Conservation (phyloP, 371 early-diverging fungal species). For the Smittium mucronatum region DNA sequence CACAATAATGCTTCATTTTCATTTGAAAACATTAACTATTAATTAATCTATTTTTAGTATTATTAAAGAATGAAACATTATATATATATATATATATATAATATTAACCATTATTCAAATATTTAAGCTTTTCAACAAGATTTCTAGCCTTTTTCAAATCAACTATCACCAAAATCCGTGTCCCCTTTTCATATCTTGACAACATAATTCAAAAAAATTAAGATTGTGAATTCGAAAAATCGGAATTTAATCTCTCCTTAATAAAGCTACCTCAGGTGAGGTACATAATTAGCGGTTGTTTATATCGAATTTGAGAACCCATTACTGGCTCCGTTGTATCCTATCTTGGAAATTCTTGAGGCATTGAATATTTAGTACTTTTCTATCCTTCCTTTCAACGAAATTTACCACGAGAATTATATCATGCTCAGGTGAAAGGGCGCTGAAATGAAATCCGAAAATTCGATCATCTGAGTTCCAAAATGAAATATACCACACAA, state of each 20-base stretch:
- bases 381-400: neutral
- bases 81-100: no score
- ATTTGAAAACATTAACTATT: no score
- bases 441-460: neutral
- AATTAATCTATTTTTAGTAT: no score
- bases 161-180: no score
- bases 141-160: no score
- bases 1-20: no score
- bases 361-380: neutral
- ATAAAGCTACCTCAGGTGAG: neutral
- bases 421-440: neutral
- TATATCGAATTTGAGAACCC: neutral
- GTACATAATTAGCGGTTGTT: neutral
- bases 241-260: neutral
- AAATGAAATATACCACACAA: neutral
- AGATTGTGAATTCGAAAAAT: no score
- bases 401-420: neutral
- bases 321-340: neutral
- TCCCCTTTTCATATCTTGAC: neutral
- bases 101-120: no score
- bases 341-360: neutral
- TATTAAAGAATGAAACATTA: no score
- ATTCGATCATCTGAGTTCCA: neutral
- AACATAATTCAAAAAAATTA: no score
- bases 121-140: no score